Evolutionary conservation across 2,329 filamentous ascomycete species (phyloP).

Genomic region (Bertia moriformis): DNA sequence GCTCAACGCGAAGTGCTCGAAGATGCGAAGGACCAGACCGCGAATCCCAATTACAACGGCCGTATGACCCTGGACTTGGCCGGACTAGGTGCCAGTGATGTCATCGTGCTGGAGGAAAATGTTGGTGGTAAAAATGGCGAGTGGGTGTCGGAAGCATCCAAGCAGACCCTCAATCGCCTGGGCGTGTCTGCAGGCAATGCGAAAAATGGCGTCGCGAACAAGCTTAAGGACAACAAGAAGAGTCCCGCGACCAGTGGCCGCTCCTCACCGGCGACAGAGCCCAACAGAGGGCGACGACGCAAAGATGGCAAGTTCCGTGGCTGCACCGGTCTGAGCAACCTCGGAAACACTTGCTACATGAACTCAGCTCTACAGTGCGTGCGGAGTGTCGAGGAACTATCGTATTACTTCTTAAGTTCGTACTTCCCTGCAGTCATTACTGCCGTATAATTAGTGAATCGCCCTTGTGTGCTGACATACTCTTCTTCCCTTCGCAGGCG

Average conservation of each 20-base stretch:
- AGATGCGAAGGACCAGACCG: slow-evolving; percentile 48
- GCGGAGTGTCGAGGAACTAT: slow-evolving; percentile 81
- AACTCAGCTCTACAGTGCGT: slow-evolving; percentile 94
- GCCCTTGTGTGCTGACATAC: too few species aligned
- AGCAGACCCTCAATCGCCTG: slow-evolving; percentile 24
- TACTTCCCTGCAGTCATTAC: neutral
- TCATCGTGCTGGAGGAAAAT: slow-evolving; percentile 73
- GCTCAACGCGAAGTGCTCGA: slow-evolving; percentile 38
- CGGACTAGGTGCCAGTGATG: slow-evolving; percentile 57
- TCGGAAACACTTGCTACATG: slow-evolving; percentile 99
- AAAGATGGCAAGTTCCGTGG: slow-evolving; percentile 59
- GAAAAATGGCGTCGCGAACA: slow-evolving; percentile 2
- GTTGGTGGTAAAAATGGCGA: slow-evolving; percentile 35
- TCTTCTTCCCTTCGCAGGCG: too few species aligned
- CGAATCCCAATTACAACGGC: slow-evolving; percentile 66
- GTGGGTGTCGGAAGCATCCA: slow-evolving; percentile 23
- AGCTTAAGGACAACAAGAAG: slow-evolving; percentile 6
- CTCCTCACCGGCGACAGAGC: slow-evolving; percentile 50
- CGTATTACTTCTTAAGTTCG: slow-evolving; percentile 63
- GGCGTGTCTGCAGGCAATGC: slow-evolving; percentile 4
- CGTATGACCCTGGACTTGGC: slow-evolving; percentile 47
- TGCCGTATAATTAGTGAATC: too few species aligned
- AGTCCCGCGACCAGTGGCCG: slow-evolving; percentile 40
- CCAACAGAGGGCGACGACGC: slow-evolving; percentile 57
- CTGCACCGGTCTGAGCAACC: slow-evolving; percentile 70